phyloP scores from a whole-genome alignment of 345 rosid species.

The Dipteronia dyeriana region DNA sequence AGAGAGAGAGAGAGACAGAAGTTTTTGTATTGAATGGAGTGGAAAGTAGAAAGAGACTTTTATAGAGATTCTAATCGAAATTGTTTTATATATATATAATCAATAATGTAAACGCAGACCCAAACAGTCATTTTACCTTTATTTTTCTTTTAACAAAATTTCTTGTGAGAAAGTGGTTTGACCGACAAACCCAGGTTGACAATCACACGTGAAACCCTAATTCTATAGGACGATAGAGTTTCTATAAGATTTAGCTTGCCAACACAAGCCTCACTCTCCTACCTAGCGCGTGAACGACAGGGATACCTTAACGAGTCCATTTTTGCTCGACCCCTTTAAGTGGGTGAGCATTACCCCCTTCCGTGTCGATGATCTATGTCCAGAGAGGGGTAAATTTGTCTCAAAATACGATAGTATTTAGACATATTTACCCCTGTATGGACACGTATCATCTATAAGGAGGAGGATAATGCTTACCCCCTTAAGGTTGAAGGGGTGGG shows the following conservation, averaged over 20 bases:
- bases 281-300: conserved; percentile 6
- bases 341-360: too few relatives aligned
- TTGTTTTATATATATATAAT: neutral
- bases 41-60: neutral
- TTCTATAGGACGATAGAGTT: neutral
- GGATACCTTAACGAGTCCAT: too few relatives aligned
- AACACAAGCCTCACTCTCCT: neutral
- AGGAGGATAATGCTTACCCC: too few relatives aligned
- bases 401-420: too few relatives aligned
- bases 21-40: conserved; percentile 1
- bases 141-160: neutral
- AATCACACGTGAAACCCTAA: conserved; percentile 19
- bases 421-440: too few relatives aligned
- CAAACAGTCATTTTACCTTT: neutral
- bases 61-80: conserved; percentile 9
- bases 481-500: too few relatives aligned
- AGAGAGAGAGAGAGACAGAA: neutral
- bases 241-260: neutral
- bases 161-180: conserved; percentile 21
- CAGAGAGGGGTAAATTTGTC: too few relatives aligned
- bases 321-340: too few relatives aligned
- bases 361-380: too few relatives aligned
- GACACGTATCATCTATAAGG: too few relatives aligned
- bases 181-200: conserved; percentile 31
- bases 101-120: neutral